These are phyloP conservation scores for Rhodotorula sp. DNA, from an alignment of 1,284 basidiomycete genomes.

Conservation along the genomic window DNA sequence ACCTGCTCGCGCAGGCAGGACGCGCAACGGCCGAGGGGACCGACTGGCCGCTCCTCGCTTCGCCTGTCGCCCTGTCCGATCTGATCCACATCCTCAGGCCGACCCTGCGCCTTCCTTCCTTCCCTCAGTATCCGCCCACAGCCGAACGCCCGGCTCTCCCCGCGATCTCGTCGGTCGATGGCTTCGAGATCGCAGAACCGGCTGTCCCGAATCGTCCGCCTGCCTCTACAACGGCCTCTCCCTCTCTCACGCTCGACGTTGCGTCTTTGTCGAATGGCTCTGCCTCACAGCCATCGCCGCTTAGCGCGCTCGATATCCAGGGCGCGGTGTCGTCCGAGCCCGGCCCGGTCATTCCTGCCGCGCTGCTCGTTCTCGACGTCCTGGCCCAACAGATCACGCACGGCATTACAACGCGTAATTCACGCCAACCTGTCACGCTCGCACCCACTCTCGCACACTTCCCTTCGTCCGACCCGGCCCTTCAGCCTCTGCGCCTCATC, in stretches of 20 bases:
- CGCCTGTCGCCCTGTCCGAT: conserved; percentile 11
- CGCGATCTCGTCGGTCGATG: conserved; percentile 1
- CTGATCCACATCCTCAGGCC: conserved; percentile 8
- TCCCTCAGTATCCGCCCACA: not conserved
- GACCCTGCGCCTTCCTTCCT: not conserved
- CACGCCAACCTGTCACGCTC: not conserved
- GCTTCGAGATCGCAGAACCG: not conserved
- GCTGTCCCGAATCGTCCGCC: not conserved
- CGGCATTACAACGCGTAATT: conserved; percentile 9
- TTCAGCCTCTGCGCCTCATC: conserved; percentile 19
- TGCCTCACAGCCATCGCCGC: not conserved
- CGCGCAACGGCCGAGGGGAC: not conserved
- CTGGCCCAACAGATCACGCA: conserved; percentile 16
- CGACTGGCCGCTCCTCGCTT: conserved; percentile 5
- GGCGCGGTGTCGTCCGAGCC: not conserved
- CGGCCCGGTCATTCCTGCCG: not conserved
- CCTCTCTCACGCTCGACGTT: not conserved
- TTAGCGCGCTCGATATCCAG: not conserved
- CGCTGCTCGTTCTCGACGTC: conserved; percentile 11
- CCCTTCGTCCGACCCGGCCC: conserved; percentile 15
- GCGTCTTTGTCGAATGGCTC: not conserved
- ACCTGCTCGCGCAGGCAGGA: conserved; percentile 17
- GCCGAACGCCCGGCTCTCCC: conserved; percentile 6
- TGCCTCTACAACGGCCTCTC: not conserved
- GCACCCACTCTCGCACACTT: conserved; percentile 1